Evolutionary conservation across 78 protist genomes (phyloP).

Genomic region (Planoprotostelium fungivorum): DNA sequence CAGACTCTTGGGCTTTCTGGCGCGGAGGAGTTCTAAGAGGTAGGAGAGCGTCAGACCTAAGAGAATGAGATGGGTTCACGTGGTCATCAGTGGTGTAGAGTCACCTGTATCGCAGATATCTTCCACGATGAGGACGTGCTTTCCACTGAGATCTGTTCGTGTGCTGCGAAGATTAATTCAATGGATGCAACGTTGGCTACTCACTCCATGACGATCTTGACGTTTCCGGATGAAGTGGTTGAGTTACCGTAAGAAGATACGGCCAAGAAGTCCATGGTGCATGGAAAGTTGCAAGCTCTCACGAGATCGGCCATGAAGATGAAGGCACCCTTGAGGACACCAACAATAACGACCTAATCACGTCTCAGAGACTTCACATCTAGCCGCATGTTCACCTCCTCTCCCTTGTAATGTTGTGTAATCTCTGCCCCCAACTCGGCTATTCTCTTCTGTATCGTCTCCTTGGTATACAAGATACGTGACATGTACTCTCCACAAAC

Average conservation of each 20-base stretch:
- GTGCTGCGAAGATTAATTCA: background rate
- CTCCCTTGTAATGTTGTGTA: background rate
- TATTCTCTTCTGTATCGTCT: background rate
- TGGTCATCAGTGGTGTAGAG: background rate
- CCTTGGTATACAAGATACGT: background rate
- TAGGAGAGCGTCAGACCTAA: conserved; percentile 30
- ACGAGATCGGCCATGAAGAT: conserved; percentile 61
- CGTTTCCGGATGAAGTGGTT: conserved; percentile 32
- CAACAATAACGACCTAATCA: conserved; percentile 11
- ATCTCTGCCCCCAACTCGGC: background rate
- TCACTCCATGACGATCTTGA: conserved; percentile 45
- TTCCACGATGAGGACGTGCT: conserved; percentile 53
- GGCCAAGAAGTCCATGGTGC: conserved; percentile 51
- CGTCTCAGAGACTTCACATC: background rate
- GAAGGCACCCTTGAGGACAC: conserved; percentile 57
- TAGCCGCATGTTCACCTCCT: background rate
- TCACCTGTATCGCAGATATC: conserved; percentile 42
- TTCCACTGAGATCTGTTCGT: conserved; percentile 34
- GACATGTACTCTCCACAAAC: background rate
- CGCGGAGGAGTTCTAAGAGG: conserved; percentile 24
- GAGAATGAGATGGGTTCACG: background rate
- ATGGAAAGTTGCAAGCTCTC: conserved; percentile 30
- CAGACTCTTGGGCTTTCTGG: conserved; percentile 30
- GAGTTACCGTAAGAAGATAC: conserved; percentile 37
- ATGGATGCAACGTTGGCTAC: background rate